phyloP scores from a whole-genome alignment of 1,284 basidiomycete species.

The Exsudoporus floridanus region DNA sequence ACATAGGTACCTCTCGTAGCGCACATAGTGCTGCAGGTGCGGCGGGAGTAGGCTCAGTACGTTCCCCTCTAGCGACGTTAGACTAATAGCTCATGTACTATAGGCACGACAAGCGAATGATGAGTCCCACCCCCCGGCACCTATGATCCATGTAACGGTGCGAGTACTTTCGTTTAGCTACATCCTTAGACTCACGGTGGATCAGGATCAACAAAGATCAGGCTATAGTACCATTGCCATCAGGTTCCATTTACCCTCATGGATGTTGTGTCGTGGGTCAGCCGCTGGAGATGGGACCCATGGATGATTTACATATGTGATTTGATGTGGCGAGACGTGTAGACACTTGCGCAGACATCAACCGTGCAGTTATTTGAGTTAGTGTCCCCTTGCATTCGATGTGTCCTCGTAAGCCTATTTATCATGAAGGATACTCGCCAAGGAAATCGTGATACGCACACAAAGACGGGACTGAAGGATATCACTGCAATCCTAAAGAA shows the following conservation, averaged over 20 bases:
- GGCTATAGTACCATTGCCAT: not conserved
- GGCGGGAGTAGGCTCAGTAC: not conserved
- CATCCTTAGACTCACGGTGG: not conserved
- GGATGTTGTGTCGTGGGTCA: not conserved
- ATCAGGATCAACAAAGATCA: not conserved
- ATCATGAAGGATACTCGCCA: too few relatives aligned
- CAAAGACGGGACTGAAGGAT: too few relatives aligned
- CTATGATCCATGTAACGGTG: not conserved
- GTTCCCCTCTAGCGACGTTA: not conserved
- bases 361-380: too few relatives aligned
- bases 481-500: too few relatives aligned
- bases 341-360: not conserved
- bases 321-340: not conserved
- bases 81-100: not conserved
- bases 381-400: too few relatives aligned
- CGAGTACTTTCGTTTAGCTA: not conserved
- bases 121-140: fast-evolving
- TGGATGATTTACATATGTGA: not conserved
- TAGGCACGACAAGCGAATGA: not conserved
- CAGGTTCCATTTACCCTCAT: not conserved
- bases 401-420: too few relatives aligned
- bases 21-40: not conserved
- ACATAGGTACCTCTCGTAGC: not conserved
- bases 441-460: too few relatives aligned
- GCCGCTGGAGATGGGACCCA: not conserved